Conservation (phyloP, 352 stramenopile species). For the Peronosclerospora sorghi region DNA sequence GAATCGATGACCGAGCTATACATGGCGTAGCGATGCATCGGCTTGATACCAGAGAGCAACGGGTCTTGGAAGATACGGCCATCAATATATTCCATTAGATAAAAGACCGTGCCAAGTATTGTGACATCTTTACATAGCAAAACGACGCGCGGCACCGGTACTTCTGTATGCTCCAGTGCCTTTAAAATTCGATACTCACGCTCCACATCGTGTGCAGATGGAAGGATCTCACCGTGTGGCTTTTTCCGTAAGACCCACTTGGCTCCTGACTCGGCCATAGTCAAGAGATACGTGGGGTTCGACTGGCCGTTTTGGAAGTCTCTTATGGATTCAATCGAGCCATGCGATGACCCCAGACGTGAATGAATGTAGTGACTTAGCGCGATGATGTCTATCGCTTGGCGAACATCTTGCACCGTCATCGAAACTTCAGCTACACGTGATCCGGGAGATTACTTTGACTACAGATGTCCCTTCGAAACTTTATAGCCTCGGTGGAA, state of each 20-base stretch:
- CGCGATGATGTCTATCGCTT: constrained; percentile 38
- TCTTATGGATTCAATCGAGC: constrained; percentile 40
- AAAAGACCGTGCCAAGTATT: constrained; percentile 66
- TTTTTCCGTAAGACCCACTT: constrained; percentile 81
- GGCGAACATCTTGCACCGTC: constrained; percentile 43
- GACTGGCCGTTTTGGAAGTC: constrained; percentile 83
- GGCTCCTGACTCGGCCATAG: constrained; percentile 34
- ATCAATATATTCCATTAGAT: constrained; percentile 75
- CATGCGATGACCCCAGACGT: constrained; percentile 37
- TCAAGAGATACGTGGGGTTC: constrained; percentile 82
- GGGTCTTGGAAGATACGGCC: constrained; percentile 70
- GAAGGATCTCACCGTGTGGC: constrained; percentile 65
- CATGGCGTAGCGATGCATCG: constrained; percentile 71
- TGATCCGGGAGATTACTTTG: no score
- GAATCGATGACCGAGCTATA: constrained; percentile 64
- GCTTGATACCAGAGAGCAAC: constrained; percentile 43
- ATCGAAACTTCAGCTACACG: no score
- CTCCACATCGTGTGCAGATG: constrained; percentile 70
- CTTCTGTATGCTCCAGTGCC: constrained; percentile 53
- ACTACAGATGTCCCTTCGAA: no score
- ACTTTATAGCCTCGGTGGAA: no score
- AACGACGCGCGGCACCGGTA: constrained; percentile 53
- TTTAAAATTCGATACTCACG: constrained; percentile 64
- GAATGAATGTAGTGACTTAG: constrained; percentile 42
- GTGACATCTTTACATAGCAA: constrained; percentile 50